Percentiles rank a stretch among this genome's conserved stretches.
Conservation (phyloP, 371 early-diverging fungal genomes). For the Capillidium heterosporum region DNA sequence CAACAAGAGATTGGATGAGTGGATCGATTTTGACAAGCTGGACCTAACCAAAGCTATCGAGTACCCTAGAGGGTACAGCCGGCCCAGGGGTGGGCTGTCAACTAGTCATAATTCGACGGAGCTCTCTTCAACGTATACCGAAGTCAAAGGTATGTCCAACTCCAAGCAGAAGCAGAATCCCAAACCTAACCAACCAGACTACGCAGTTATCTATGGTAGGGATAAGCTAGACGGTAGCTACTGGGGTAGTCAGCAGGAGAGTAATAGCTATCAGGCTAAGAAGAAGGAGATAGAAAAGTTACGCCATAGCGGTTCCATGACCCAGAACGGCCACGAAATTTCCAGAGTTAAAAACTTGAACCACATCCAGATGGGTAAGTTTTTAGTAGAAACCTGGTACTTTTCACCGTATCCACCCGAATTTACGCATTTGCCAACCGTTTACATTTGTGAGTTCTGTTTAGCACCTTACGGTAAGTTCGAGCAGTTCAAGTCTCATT, state of each 20-base stretch:
- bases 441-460: constrained; percentile 92
- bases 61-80: constrained; percentile 51
- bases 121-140: neutral
- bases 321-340: constrained; percentile 78
- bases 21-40: constrained; percentile 66
- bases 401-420: constrained; percentile 89
- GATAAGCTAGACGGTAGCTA: constrained; percentile 13
- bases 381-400: constrained; percentile 94
- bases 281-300: constrained; percentile 84
- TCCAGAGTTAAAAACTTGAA: constrained; percentile 87
- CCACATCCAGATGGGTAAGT: constrained; percentile 82
- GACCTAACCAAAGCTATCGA: constrained; percentile 53
- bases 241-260: constrained; percentile 13
- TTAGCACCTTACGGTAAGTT: constrained; percentile 55
- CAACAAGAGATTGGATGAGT: constrained; percentile 98
- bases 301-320: constrained; percentile 84
- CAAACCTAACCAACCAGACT: constrained; percentile 4
- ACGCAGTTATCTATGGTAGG: constrained; percentile 9
- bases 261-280: constrained; percentile 32
- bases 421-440: constrained; percentile 42
- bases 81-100: constrained; percentile 11
- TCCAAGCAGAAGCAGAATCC: constrained; percentile 18
- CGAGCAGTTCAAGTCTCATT: constrained; percentile 46
- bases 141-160: constrained; percentile 11
- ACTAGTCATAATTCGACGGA: neutral